Evolutionary conservation across 352 stramenopile species (phyloP).

Genomic region (Proteromonas lacertae): DNA sequence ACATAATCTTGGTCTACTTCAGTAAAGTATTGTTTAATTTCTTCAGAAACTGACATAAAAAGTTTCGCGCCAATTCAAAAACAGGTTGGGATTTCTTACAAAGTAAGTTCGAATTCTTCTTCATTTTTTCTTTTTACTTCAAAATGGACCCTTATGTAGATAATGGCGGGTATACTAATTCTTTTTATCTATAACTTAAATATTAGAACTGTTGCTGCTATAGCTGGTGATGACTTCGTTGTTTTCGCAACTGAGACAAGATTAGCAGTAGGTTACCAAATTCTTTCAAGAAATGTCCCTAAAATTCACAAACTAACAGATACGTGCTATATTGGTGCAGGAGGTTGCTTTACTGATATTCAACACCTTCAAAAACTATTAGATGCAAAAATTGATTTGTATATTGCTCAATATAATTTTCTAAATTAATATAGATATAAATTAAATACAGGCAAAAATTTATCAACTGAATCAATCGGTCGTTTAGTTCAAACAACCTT

Average conservation of each 20-base stretch:
- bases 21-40: no score
- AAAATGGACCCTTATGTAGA: neutral
- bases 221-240: conserved; percentile 70
- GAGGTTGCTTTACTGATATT: neutral
- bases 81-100: no score
- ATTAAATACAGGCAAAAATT: conserved; percentile 70
- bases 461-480: conserved; percentile 51
- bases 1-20: no score
- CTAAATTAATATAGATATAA: conserved; percentile 27
- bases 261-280: conserved; percentile 76
- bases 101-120: neutral
- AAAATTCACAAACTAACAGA: conserved; percentile 31
- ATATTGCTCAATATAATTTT: no score
- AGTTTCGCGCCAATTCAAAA: no score
- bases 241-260: conserved; percentile 77
- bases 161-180: neutral
- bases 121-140: neutral
- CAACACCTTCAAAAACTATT: conserved; percentile 1
- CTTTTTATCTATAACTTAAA: conserved; percentile 1
- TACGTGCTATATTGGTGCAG: neutral
- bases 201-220: conserved; percentile 30
- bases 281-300: conserved; percentile 64
- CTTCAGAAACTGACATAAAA: no score
- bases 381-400: conserved; percentile 4
- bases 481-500: conserved; percentile 89